These are phyloP conservation scores for Aspergillus clavatus DNA, from an alignment of 2,329 filamentous ascomycete genomes.

Conservation along the genomic window DNA sequence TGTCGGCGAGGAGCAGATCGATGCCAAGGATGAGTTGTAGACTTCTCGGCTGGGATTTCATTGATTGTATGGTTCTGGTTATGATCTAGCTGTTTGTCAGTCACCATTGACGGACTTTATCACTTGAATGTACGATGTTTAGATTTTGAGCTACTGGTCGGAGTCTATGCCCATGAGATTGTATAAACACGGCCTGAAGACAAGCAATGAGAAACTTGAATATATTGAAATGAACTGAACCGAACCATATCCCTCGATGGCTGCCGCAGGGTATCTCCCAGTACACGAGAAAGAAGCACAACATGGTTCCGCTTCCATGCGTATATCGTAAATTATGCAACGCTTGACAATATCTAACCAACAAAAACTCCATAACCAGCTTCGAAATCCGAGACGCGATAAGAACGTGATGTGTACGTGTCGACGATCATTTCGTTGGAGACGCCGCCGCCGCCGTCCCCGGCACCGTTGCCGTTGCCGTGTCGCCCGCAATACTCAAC, in stretches of 20 bases:
- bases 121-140: not conserved
- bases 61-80: too few species aligned
- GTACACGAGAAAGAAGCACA: not conserved
- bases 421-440: conserved; percentile 11
- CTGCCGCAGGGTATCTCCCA: not conserved
- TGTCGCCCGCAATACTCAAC: conserved; percentile 53
- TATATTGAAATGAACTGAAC: not conserved
- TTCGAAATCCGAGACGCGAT: too few species aligned
- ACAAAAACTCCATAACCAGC: conserved; percentile 7
- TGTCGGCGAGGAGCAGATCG: conserved; percentile 54
- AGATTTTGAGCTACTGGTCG: not conserved
- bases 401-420: not conserved
- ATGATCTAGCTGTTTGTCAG: too few species aligned
- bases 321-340: not conserved
- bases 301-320: not conserved
- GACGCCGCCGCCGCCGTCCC: conserved; percentile 12
- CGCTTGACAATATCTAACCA: not conserved
- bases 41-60: too few species aligned
- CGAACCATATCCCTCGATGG: not conserved
- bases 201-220: not conserved
- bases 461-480: conserved; percentile 17
- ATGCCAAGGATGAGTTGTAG: conserved; percentile 63
- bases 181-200: not conserved
- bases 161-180: not conserved
- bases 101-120: not conserved